phyloP scores from a whole-genome alignment of 1,139 yeast genomes.

The Sugiyamaella paludigena region DNA sequence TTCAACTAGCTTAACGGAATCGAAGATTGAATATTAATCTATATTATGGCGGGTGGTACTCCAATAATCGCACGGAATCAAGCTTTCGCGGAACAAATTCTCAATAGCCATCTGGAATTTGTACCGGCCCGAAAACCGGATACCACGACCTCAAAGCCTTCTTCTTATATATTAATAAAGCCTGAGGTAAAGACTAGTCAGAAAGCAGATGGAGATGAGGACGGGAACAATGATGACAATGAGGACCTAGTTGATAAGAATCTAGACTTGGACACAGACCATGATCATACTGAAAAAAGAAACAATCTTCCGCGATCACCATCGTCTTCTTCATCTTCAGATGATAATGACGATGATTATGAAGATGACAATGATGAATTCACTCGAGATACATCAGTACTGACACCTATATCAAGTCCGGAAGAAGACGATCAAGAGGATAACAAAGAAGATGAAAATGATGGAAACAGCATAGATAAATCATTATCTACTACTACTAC shows the following conservation, averaged over 20 bases:
- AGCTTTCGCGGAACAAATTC: conserved; percentile 50
- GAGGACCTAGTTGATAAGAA: conserved; percentile 1
- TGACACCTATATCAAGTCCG: conserved; percentile 8
- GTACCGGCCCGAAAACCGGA: conserved; percentile 50
- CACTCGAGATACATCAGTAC: conserved; percentile 8
- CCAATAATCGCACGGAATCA: conserved; percentile 9
- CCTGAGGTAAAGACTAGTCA: conserved; percentile 8
- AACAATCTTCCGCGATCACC: too few relatives aligned
- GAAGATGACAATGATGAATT: conserved; percentile 17
- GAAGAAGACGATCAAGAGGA: conserved; percentile 7
- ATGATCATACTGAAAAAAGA: background rate
- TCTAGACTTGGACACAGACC: background rate
- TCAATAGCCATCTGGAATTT: conserved; percentile 59
- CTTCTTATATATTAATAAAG: conserved; percentile 26
- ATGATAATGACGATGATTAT: conserved; percentile 22
- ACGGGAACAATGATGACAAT: background rate
- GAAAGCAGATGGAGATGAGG: background rate
- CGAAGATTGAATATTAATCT: background rate
- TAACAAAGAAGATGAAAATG: background rate
- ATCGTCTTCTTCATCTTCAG: background rate
- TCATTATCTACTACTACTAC: background rate
- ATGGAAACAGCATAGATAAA: background rate
- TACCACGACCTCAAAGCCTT: conserved; percentile 35
- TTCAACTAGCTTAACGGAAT: background rate
- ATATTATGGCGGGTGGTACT: conserved; percentile 11